These are phyloP conservation scores for Hsuehochloa calcarea DNA, from an alignment of 176 grass and related monocot genomes.

Conservation along the genomic window DNA sequence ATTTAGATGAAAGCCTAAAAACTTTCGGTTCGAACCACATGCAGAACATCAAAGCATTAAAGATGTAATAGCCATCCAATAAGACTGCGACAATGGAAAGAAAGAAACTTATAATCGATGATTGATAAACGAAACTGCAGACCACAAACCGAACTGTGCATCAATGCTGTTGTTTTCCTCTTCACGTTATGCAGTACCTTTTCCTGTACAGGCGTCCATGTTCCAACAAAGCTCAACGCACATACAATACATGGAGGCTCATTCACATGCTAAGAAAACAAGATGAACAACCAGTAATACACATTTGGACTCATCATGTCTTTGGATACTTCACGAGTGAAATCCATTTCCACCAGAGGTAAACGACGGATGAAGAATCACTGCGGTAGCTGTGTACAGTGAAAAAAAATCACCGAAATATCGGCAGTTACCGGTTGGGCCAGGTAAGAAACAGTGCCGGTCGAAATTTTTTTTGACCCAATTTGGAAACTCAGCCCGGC, in stretches of 20 bases:
- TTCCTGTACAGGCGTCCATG: slow-evolving; percentile 18
- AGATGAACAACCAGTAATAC: not conserved
- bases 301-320: slow-evolving; percentile 2
- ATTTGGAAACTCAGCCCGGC: too few relatives aligned
- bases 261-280: not conserved
- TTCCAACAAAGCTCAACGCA: not conserved
- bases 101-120: not conserved
- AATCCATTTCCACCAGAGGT: slow-evolving; percentile 64
- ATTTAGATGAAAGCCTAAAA: not conserved
- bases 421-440: too few relatives aligned
- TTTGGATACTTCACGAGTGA: slow-evolving; percentile 33
- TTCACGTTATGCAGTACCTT: not conserved
- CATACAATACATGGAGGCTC: not conserved
- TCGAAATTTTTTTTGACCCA: too few relatives aligned
- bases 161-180: not conserved
- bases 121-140: not conserved
- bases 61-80: not conserved
- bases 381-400: slow-evolving; percentile 23
- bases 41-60: not conserved
- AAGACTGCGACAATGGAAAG: not conserved
- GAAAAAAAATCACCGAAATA: too few relatives aligned
- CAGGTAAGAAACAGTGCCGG: too few relatives aligned
- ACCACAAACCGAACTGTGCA: slow-evolving; percentile 28
- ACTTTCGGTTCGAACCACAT: not conserved
- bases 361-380: slow-evolving; percentile 48